phyloP scores from a whole-genome alignment of 768 basidiomycete species.

The Hypholoma fasciculare region DNA sequence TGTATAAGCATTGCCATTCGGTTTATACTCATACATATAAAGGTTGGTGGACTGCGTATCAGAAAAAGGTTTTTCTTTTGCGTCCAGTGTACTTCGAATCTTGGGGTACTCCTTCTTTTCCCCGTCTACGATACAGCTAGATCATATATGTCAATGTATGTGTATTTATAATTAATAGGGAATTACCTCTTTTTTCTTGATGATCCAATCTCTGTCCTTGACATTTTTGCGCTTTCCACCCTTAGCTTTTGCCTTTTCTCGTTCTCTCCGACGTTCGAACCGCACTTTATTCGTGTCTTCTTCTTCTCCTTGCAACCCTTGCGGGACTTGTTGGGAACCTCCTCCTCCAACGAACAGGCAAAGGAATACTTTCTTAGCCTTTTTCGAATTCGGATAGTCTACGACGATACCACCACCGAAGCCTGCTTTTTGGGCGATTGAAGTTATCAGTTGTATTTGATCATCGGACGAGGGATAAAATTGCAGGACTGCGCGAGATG shows the following conservation, averaged over 20 bases:
- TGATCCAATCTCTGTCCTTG: conserved; percentile 89
- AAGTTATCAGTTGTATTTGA: conserved; percentile 93
- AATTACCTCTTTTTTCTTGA: conserved; percentile 92
- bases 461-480: conserved; percentile 98
- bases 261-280: conserved; percentile 80
- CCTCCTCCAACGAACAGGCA: conserved; percentile 90
- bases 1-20: background rate
- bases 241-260: conserved; percentile 55
- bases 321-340: conserved; percentile 64
- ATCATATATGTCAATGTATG: conserved; percentile 1
- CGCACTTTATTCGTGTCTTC: conserved; percentile 56
- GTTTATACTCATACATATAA: background rate
- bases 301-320: conserved; percentile 72
- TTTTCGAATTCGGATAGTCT: conserved; percentile 96
- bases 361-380: conserved; percentile 92
- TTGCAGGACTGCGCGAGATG: conserved; percentile 84
- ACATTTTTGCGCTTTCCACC: conserved; percentile 68
- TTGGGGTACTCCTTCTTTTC: conserved; percentile 80
- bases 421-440: conserved; percentile 89
- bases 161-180: background rate
- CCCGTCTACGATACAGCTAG: conserved; percentile 81
- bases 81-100: conserved; percentile 94
- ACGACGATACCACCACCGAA: conserved; percentile 97
- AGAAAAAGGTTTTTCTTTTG: conserved; percentile 81
- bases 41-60: conserved; percentile 17